Evolutionary conservation across 306 rosid species (phyloP), one percentile per base, ranked within the genome.

Genomic region (Canavalia ensiformis): DNA sequence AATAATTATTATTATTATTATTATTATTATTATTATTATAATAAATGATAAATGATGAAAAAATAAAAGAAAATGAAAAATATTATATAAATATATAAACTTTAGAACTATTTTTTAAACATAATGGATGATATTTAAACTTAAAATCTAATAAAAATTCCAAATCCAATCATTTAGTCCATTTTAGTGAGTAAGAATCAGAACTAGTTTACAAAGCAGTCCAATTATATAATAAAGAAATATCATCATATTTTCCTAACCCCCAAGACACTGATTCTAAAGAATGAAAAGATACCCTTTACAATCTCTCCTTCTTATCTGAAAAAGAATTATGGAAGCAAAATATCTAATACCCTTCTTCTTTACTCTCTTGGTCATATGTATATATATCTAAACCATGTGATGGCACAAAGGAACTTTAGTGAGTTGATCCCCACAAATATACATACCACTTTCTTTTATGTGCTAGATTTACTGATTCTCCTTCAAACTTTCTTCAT

Each of bases 271-370:
- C 59, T 72, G 85, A 74, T 84, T 79, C 85, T 78, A 8, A 49
- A 81, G 88, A 87, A 85, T 73, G 60, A 76, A 83, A 79, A 82
- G 89, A 90, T 87, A 68, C 89, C 87, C 78, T 57, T 68, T 81
- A 79, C 74, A 72, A 77, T 77, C 75, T 80, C 81, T 84, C 86
- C 77, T 57, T 72, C 86, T 63, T 58, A 45, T 63, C 31, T 50
- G n/a, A 54, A 5, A 44, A 44, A 18, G 25, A 1, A 80, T 3
- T 8, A 18, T 3, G 39, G 12, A 39, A 58, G 11, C 62, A 67
- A n/a, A 78, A 9, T 31, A 5, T 58, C 33, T 50, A 25, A 46
- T 70, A 68, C 66, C 72, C 30, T 2, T 60, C 59, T 68, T 25
- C 28, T 30, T 75, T 35, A 47, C 18, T 69, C 75, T 81, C 72